Base-by-base conservation (phyloP, 768 basidiomycete species). In the Suillus lakei region DNA sequence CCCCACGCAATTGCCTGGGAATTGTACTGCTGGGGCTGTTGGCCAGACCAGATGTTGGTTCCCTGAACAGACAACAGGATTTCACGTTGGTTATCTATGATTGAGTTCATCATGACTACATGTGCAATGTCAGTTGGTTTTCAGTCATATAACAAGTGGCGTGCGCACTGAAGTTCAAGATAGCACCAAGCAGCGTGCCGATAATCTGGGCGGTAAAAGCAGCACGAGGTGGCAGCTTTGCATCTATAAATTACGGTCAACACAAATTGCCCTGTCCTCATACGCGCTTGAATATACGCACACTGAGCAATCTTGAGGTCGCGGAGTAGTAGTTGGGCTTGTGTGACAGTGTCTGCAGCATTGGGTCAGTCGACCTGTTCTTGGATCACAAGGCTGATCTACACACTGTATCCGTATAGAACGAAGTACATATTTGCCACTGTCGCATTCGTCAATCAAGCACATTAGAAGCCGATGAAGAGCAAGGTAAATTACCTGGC, bases 181-280 rank as follows among this genome's bases (percentile, higher is more conserved):
- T 15, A 23, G 46, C 56, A 8, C 82, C 88, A 62, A 90, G 78
- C 53, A 90, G 81, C 0, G 88, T 88, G 5, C 88, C 88, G 81
- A 84, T 84, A n/a, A 89, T 78, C 70, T 91, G 90, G 8, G 87
- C 86, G 12, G 85, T 71, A 74, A 91, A 88, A 77, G 89, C 86
- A 44, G 83, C 81, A 16, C 89, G 86, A 28, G 90, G 88, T 32
- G 90, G 88, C 50, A 91, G 84, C 74, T 90, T 90, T 1, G 85
- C 76, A 72, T 88, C 79, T 83, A 59, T 41, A 43, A 8, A 63
- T 43, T 39, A 21, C 26, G 9, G 26, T 39, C 30, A 51, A 30
- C 5, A 39, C 16, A n/a, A 23, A 39, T 26, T 38, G 21, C 38
- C 30, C 16, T 36, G 7, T 38, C 23, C n/a, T 26, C 21, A 34